Percentiles rank a stretch among this genome's conserved stretches.
phyloP scores from a whole-genome alignment of 192 early-diverging fungal genomes.

The Mortierella claussenii region DNA sequence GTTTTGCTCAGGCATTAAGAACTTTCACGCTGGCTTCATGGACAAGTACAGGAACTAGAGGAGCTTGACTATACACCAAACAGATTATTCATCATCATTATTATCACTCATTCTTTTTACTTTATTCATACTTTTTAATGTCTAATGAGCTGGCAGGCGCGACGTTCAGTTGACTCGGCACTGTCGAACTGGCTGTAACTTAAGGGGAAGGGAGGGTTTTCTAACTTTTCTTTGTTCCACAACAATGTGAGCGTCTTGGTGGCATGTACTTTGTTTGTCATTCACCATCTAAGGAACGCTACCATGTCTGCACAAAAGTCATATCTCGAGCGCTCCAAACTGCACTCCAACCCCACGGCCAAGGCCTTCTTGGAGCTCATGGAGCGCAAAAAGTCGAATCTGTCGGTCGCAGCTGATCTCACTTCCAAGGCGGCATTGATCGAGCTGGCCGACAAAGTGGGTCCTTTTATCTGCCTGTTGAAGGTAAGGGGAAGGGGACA shows the following conservation, averaged over 20 bases:
- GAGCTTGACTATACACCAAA: neutral
- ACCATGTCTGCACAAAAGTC: constrained; percentile 52
- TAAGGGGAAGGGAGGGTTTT: too few relatives aligned
- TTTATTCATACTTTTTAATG: neutral
- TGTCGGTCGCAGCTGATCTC: constrained; percentile 92
- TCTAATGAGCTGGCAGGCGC: too few relatives aligned
- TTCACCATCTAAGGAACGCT: neutral
- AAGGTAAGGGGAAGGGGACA: constrained; percentile 67
- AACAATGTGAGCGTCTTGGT: too few relatives aligned
- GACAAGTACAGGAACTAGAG: constrained; percentile 69
- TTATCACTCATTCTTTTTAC: neutral
- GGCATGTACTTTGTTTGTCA: too few relatives aligned
- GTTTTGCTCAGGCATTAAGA: constrained; percentile 79
- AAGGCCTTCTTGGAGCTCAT: constrained; percentile 80
- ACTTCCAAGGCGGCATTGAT: constrained; percentile 89
- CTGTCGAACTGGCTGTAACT: too few relatives aligned
- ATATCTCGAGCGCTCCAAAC: constrained; percentile 75
- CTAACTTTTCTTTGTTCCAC: too few relatives aligned
- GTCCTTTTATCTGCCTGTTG: constrained; percentile 94
- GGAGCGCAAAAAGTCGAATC: constrained; percentile 91
- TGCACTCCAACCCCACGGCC: constrained; percentile 82
- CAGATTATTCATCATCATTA: neutral
- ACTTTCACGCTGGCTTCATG: constrained; percentile 89
- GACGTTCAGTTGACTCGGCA: too few relatives aligned
- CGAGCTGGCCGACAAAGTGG: constrained; percentile 85